phyloP scores from a whole-genome alignment of 2,329 filamentous ascomycete genomes.

The Cladosporium sp. region DNA sequence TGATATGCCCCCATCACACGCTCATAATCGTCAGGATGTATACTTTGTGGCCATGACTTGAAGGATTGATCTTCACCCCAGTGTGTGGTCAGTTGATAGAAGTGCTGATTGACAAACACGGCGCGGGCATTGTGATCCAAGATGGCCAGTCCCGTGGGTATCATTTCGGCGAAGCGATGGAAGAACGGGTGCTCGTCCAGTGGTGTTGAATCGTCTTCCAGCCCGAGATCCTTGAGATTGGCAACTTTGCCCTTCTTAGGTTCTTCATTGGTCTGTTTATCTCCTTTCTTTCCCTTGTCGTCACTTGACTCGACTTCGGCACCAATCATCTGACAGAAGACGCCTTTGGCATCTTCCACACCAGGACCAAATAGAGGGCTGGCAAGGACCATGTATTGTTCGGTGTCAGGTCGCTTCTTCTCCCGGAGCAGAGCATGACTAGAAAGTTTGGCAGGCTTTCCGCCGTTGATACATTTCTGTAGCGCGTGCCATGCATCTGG shows the following conservation, averaged over 20 bases:
- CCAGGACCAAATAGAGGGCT: constrained; percentile 27
- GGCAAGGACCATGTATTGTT: constrained; percentile 25
- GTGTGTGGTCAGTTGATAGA: constrained; percentile 48
- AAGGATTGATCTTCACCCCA: constrained; percentile 42
- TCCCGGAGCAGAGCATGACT: constrained; percentile 24
- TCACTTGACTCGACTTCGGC: neutral
- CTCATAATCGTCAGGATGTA: constrained; percentile 47
- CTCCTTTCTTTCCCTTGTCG: neutral
- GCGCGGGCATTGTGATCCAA: constrained; percentile 47
- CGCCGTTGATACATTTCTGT: constrained; percentile 33
- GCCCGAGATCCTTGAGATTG: neutral
- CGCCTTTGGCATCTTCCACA: constrained; percentile 18
- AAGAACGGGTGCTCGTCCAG: constrained; percentile 45
- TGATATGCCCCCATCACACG: constrained; percentile 47
- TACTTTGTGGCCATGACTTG: constrained; percentile 48
- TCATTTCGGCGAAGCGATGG: constrained; percentile 46
- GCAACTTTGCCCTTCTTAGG: neutral
- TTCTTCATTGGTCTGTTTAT: neutral
- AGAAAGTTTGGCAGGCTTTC: constrained; percentile 25
- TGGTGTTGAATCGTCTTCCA: constrained; percentile 19
- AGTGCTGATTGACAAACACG: constrained; percentile 49
- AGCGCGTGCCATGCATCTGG: constrained; percentile 39
- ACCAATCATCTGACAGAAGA: constrained; percentile 28
- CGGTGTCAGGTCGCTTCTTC: neutral
- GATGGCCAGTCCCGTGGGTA: constrained; percentile 49